Conservation (phyloP, 805 yeast species). For the Cyberlindnera amylophila region DNA sequence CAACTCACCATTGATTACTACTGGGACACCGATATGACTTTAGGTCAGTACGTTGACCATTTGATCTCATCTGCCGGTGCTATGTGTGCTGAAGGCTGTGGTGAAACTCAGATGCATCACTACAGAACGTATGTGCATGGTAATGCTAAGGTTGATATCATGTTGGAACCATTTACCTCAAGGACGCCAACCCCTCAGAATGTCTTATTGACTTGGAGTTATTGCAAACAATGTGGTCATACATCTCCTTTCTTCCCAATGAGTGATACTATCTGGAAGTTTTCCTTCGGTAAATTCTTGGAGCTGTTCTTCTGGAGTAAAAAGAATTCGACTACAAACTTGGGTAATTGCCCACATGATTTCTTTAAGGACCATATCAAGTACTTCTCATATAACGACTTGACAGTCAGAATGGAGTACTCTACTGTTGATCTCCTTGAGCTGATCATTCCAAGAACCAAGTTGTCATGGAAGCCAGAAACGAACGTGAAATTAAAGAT, state of each 20-base stretch:
- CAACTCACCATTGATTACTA: slow-evolving; percentile 81
- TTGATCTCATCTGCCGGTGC: slow-evolving; percentile 62
- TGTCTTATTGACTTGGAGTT: slow-evolving; percentile 86
- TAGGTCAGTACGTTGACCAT: slow-evolving; percentile 87
- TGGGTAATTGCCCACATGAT: slow-evolving; percentile 74
- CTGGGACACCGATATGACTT: slow-evolving; percentile 83
- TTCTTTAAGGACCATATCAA: slow-evolving; percentile 77
- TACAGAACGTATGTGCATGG: slow-evolving; percentile 88
- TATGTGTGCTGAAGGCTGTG: slow-evolving; percentile 80
- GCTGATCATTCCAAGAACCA: slow-evolving; percentile 70
- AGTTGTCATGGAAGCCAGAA: slow-evolving; percentile 67
- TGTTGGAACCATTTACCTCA: slow-evolving; percentile 58
- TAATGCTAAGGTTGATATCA: slow-evolving; percentile 72
- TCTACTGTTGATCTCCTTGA: slow-evolving; percentile 73
- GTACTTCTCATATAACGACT: slow-evolving; percentile 77
- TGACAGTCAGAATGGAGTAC: slow-evolving; percentile 77
- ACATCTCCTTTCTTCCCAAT: slow-evolving; percentile 76
- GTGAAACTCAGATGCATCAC: slow-evolving; percentile 65
- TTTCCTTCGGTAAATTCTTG: slow-evolving; percentile 88
- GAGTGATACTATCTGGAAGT: slow-evolving; percentile 84
- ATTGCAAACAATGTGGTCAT: slow-evolving; percentile 73
- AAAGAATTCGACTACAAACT: slow-evolving; percentile 48
- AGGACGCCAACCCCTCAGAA: slow-evolving; percentile 51
- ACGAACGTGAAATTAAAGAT: slow-evolving; percentile 65
- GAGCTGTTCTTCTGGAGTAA: slow-evolving; percentile 80